These are phyloP conservation scores for Aspergillus olivimuriae DNA, from an alignment of 495 filamentous ascomycete species.

Conservation along the genomic window DNA sequence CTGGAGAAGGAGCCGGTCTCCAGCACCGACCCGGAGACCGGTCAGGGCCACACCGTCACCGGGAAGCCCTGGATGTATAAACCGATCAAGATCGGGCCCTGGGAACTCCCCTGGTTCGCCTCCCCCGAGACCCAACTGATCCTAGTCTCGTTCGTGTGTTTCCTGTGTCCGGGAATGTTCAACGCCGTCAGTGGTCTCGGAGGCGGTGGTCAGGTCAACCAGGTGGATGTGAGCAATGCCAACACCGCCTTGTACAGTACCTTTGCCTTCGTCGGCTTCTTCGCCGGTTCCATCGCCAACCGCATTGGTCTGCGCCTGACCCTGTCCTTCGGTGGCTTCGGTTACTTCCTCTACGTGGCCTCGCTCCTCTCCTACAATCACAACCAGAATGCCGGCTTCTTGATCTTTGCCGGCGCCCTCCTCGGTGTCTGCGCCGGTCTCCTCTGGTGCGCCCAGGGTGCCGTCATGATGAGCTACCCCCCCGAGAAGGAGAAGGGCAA, in stretches of 20 bases:
- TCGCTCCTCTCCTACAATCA: slow-evolving; percentile 79
- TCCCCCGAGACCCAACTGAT: slow-evolving; percentile 68
- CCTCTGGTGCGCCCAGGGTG: slow-evolving; percentile 88
- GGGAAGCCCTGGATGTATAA: slow-evolving; percentile 64
- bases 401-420: slow-evolving; percentile 52
- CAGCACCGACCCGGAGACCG: slow-evolving; percentile 22
- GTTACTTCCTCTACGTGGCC: slow-evolving; percentile 79
- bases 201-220: slow-evolving; percentile 59
- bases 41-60: slow-evolving; percentile 18
- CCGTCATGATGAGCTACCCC: slow-evolving; percentile 95
- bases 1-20: slow-evolving; percentile 16
- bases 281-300: slow-evolving; percentile 75
- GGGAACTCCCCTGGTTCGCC: slow-evolving; percentile 62
- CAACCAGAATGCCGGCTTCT: slow-evolving; percentile 54
- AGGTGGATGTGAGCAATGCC: slow-evolving; percentile 59
- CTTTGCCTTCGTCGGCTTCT: slow-evolving; percentile 82
- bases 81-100: slow-evolving; percentile 47
- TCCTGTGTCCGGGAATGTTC: slow-evolving; percentile 84
- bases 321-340: slow-evolving; percentile 73
- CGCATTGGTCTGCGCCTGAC: slow-evolving; percentile 67
- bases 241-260: slow-evolving; percentile 72
- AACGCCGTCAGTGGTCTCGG: slow-evolving; percentile 74
- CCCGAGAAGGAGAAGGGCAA: slow-evolving; percentile 74
- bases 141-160: slow-evolving; percentile 78
- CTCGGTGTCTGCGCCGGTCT: slow-evolving; percentile 75